Base-by-base conservation (phyloP, 1,284 basidiomycete species). In the Leccinum griseonigrum region DNA sequence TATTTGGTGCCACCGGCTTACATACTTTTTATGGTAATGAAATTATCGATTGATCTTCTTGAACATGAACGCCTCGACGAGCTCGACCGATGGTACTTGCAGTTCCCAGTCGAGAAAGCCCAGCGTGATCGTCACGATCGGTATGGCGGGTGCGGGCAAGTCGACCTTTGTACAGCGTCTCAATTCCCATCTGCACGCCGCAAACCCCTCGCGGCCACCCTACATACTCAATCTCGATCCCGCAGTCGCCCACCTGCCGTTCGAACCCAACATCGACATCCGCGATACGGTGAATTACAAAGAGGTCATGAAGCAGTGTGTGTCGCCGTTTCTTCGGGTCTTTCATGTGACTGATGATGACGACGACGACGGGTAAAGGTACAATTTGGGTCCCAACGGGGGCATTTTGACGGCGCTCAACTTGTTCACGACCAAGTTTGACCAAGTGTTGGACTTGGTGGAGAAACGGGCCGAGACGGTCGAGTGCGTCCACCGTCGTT, bases 261-360 rank as follows among this genome's bases (percentile, higher is more conserved):
- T 96, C 74, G 91, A 95, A 63, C 88, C 97, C 31, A 98, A 99
- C 73, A 98, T 99, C 64, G 97, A 99, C 75, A 98, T 99, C 60
- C 81, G 97, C 61, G 97, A 99, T 75, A 99, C 97, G 10, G 88
- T 99, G 56, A 93, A 98, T 76, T 99, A 99, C 76, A 86, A 91
- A 66, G 91, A 98, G 76, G 96, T 99, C 69, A 99, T 99, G 97
- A 95, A 98, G 84, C 95, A 98, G 94, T 95, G 81, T 82, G 92
- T 88, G 59, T 54, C 67, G 51, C 63, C 54, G 66, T 69, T 63
- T 66, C 64, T 59, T 63, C 28, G 26, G n/a, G 28, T 51, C 56
- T 67, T 60, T 61, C 63, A 60, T 61, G 59, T 69, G 65, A 70
- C 36, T 43, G 29, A 65, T 56, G 57, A 32, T 56, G 57, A 32